Percentiles rank a stretch among this genome's conserved stretches.
Conservation (phyloP, 1,284 basidiomycete genomes). For the Coniferiporia weirii region DNA sequence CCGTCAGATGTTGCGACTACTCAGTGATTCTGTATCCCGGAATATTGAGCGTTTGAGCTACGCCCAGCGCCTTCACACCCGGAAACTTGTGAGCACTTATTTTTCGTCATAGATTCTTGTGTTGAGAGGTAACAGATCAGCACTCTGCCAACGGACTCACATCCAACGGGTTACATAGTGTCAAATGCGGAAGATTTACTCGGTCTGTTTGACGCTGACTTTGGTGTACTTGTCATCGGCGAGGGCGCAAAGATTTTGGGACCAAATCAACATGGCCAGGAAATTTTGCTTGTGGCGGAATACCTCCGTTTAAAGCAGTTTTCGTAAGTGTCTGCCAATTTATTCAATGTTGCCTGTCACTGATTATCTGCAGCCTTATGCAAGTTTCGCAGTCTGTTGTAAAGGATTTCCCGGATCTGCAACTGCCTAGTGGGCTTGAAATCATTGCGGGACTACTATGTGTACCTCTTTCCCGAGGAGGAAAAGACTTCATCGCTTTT, state of each 20-base stretch:
- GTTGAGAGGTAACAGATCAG: conserved; percentile 51
- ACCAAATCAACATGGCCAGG: conserved; percentile 76
- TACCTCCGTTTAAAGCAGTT: conserved; percentile 79
- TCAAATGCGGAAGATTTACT: conserved; percentile 84
- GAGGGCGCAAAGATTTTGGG: conserved; percentile 85
- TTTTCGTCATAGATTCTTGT: not conserved
- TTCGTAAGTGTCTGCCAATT: conserved; percentile 39
- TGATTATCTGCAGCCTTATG: conserved; percentile 34
- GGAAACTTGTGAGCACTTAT: conserved; percentile 58
- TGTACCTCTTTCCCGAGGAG: conserved; percentile 69
- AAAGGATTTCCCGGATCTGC: conserved; percentile 73
- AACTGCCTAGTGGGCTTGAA: conserved; percentile 63
- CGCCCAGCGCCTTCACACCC: conserved; percentile 70
- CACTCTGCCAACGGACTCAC: conserved; percentile 65
- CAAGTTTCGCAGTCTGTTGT: conserved; percentile 69
- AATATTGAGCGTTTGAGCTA: conserved; percentile 84
- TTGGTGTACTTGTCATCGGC: conserved; percentile 80
- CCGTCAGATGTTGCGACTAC: conserved; percentile 74
- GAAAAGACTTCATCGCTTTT: conserved; percentile 80
- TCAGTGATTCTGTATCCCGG: conserved; percentile 79
- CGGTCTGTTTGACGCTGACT: conserved; percentile 80
- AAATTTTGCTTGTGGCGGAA: conserved; percentile 80
- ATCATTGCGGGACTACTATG: conserved; percentile 77
- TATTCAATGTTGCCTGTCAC: conserved; percentile 6
- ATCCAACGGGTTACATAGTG: conserved; percentile 81